Base-by-base conservation (phyloP, 768 basidiomycete genomes). In the Amanita muscaria region DNA sequence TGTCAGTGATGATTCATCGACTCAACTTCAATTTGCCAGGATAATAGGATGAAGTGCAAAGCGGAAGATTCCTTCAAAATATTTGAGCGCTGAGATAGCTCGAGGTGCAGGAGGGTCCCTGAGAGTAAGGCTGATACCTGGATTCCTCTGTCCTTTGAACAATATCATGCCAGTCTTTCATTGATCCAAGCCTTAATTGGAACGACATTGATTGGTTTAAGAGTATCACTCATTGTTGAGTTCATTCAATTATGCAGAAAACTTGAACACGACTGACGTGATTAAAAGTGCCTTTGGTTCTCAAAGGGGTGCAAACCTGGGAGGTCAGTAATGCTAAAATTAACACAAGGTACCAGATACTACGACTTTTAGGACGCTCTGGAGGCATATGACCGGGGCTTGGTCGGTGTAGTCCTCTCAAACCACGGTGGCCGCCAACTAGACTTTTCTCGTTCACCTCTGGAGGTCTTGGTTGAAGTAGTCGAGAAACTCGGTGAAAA, bases 21-120 rank as follows among this genome's bases (percentile, higher is more conserved):
- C 14, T 16, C 2, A 10, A 31, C 31, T 21, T 16, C 39, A 41
- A 22, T 23, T 10, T 14, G 46, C 18, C 24, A 69, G 79, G 94
- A 98, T 57, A 97, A 97, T 92, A 74, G 94, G 18, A 86, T 86
- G 80, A 94, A 91, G 59, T 97, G 97, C 48, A 88, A 86, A 30
- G 90, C 85, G 2, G 84, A 82, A 24, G 79, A 79, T 52, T 74
- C 75, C 15, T 70, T 73, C 9, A 76, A 75, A 48, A 73, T 77
- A 7, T 67, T 62, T 18, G 30, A 71, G 67, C 6, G 78, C 91
- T 34, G 82, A 92, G 55, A 77, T 86, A 33, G 80, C 85, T 42
- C 88, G 94, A 59, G 94, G 94, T 24, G 93, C 90, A 8, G 92
- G 94, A 4, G 69, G 91, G 48, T 94, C 94, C 11, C 97, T 98